Conservation (phyloP, 129 eudicot species). For the Apium graveolens region DNA sequence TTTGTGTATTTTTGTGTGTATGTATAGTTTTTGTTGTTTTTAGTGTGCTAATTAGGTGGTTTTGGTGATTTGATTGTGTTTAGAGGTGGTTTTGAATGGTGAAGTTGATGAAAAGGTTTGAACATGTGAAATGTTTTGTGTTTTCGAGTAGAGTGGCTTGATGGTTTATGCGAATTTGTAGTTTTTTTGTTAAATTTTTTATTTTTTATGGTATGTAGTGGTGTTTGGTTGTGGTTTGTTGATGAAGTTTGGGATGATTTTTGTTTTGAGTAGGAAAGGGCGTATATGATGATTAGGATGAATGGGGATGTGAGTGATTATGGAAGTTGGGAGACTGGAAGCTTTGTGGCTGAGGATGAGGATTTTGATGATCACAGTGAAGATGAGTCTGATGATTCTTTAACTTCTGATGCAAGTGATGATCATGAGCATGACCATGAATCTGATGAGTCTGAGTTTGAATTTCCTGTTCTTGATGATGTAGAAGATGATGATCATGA, state of each 20-base stretch:
- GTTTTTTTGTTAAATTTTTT: not conserved
- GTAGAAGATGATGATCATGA: slow-evolving; percentile 17
- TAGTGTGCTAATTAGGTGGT: not conserved
- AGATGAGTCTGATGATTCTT: slow-evolving; percentile 37
- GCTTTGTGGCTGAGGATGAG: slow-evolving; percentile 43
- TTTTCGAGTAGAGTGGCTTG: not conserved
- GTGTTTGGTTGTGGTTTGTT: not conserved
- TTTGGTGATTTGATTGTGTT: not conserved
- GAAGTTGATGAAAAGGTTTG: not conserved
- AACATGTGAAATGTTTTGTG: not conserved
- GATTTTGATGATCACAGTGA: slow-evolving; percentile 46
- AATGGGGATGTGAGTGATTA: slow-evolving; percentile 50
- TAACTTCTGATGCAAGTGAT: slow-evolving; percentile 24
- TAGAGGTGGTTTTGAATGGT: not conserved
- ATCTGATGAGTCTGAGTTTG: slow-evolving; percentile 41
- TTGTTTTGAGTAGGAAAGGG: slow-evolving; percentile 64
- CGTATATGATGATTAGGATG: slow-evolving; percentile 90
- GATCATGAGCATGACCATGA: slow-evolving; percentile 31
- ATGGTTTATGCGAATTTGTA: not conserved
- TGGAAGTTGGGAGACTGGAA: slow-evolving; percentile 75
- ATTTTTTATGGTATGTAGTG: not conserved
- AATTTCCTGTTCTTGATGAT: slow-evolving; percentile 47
- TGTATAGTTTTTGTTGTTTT: not conserved
- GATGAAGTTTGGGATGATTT: not conserved
- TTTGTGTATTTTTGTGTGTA: not conserved